Percentiles rank a stretch among this genome's conserved stretches.
Conservation (phyloP, 257 asterid genomes). For the Ballota nigra region DNA sequence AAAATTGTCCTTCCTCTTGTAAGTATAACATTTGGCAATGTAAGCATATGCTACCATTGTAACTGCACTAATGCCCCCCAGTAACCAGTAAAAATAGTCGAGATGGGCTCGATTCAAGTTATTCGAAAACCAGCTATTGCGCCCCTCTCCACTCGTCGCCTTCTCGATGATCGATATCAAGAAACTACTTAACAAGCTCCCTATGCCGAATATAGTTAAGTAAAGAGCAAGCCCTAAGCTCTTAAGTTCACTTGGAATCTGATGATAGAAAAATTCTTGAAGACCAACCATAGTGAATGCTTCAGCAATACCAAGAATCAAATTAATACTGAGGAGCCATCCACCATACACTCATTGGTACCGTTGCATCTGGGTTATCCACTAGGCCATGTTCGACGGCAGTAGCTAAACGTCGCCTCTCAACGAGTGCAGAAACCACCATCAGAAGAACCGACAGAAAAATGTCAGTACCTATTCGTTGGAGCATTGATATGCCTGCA, state of each 20-base stretch:
- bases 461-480: conserved; percentile 36
- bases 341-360: conserved; percentile 69
- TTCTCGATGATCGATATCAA: conserved; percentile 30
- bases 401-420: conserved; percentile 31
- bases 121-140: conserved; percentile 42
- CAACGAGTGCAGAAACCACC: conserved; percentile 39
- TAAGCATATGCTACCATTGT: conserved; percentile 22
- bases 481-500: conserved; percentile 42
- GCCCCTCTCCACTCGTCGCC: conserved; percentile 18
- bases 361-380: conserved; percentile 24
- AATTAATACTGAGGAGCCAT: conserved; percentile 45
- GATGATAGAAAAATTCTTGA: conserved; percentile 51
- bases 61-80: conserved; percentile 28
- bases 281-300: conserved; percentile 38
- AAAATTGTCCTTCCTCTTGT: too few relatives aligned
- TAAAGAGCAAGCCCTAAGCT: conserved; percentile 41
- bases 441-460: conserved; percentile 21
- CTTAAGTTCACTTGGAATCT: conserved; percentile 36
- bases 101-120: conserved; percentile 51
- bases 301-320: conserved; percentile 36
- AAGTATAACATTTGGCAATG: conserved; percentile 26
- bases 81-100: conserved; percentile 54
- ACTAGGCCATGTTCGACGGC: conserved; percentile 33
- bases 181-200: conserved; percentile 39
- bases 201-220: conserved; percentile 39